phyloP scores from a whole-genome alignment of 495 filamentous ascomycete species.

The Aspergillus mulundensis region DNA sequence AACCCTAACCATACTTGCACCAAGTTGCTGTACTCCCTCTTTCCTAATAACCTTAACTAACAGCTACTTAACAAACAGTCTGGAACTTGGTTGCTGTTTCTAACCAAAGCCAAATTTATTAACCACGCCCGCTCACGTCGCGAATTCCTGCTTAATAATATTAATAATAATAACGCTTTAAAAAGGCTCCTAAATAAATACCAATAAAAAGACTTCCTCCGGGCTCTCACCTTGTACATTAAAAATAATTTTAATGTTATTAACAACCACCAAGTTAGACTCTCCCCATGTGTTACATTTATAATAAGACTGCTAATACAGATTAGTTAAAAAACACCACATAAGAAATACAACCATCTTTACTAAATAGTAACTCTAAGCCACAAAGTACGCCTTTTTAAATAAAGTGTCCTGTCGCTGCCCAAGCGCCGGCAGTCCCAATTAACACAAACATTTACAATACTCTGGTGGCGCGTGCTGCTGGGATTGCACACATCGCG shows the following conservation, averaged over 20 bases:
- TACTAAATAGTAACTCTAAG: conserved; percentile 38
- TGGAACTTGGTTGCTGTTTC: conserved; percentile 57
- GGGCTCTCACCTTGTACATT: conserved; percentile 68
- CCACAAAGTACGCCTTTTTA: conserved; percentile 37
- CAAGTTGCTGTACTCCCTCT: conserved; percentile 68
- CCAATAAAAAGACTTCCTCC: conserved; percentile 72
- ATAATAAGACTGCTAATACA: conserved; percentile 19
- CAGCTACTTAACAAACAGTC: conserved; percentile 60
- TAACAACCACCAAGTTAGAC: conserved; percentile 47
- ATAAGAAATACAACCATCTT: conserved; percentile 43
- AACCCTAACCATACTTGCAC: conserved; percentile 60
- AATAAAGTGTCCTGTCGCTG: conserved; percentile 42
- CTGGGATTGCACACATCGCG: conserved; percentile 51
- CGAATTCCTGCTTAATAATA: conserved; percentile 61
- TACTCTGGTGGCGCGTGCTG: conserved; percentile 50
- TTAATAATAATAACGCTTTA: conserved; percentile 57
- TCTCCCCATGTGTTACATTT: not conserved
- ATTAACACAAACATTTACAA: conserved; percentile 46
- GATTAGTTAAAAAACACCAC: conserved; percentile 37
- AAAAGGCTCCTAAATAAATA: conserved; percentile 68
- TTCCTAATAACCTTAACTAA: conserved; percentile 65
- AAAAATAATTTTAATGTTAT: conserved; percentile 69
- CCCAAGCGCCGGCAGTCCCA: conserved; percentile 37
- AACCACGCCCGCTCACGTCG: conserved; percentile 58
- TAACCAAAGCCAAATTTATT: conserved; percentile 73